Evolutionary conservation across 169 alveolate genomes (phyloP).

Genomic region (Babesia bovis): DNA sequence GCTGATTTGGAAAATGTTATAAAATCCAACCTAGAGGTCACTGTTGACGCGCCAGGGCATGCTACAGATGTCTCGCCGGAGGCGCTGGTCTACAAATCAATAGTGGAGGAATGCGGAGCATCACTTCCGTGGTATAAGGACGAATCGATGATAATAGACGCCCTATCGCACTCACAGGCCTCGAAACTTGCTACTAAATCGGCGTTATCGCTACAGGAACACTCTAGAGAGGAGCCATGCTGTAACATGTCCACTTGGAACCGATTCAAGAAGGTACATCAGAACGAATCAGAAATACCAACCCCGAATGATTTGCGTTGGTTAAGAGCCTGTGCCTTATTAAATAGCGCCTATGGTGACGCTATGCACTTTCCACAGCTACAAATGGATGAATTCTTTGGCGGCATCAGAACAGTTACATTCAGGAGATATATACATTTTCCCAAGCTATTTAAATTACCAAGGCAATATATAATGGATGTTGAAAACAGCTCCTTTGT

Average conservation of each 20-base stretch:
- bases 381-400: constrained; percentile 59
- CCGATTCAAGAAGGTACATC: neutral
- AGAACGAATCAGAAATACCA: neutral
- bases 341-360: constrained; percentile 52
- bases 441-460: constrained; percentile 26
- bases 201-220: neutral
- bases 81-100: neutral
- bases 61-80: neutral
- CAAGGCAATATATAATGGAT: constrained; percentile 24
- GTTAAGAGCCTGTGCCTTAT: constrained; percentile 46
- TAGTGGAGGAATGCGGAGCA: constrained; percentile 21
- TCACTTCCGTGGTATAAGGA: constrained; percentile 10
- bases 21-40: neutral
- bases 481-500: constrained; percentile 43
- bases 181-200: neutral
- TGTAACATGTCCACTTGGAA: constrained; percentile 2
- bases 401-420: constrained; percentile 17
- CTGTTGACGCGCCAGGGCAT: neutral
- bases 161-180: constrained; percentile 14
- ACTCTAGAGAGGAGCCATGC: neutral
- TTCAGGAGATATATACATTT: constrained; percentile 16
- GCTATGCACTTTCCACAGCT: constrained; percentile 64
- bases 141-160: neutral
- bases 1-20: constrained; percentile 4
- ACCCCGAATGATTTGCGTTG: constrained; percentile 44